A percentile compares a stretch with the other conserved stretches of the same genome.
Conservation (phyloP, 192 early-diverging fungal genomes). For the Podila horticola region DNA sequence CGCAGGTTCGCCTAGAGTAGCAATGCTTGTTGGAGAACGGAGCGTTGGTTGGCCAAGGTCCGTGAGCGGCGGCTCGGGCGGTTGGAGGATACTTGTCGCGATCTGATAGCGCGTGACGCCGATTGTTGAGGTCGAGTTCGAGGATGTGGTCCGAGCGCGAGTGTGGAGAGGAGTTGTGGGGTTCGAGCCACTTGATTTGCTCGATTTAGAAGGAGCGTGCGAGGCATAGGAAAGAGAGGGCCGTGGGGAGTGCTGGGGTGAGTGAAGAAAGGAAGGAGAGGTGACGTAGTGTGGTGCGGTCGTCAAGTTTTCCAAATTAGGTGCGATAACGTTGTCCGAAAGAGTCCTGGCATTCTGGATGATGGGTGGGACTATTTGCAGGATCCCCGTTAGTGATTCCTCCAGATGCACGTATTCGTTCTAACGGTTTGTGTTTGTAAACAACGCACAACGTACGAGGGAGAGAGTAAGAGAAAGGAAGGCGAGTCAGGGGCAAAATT, state of each 20-base stretch:
- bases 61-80: conserved; percentile 25
- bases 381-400: conserved; percentile 38
- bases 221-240: not conserved
- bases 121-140: conserved; percentile 36
- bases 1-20: conserved; percentile 26
- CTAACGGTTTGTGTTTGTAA: conserved; percentile 5
- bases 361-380: conserved; percentile 41
- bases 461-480: not conserved
- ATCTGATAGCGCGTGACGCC: conserved; percentile 45
- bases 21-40: conserved; percentile 11
- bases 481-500: not conserved
- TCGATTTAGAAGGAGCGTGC: conserved; percentile 10
- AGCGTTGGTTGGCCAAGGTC: conserved; percentile 27
- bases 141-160: conserved; percentile 47
- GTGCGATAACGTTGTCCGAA: not conserved
- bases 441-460: too few species aligned
- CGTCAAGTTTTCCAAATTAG: not conserved
- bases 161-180: conserved; percentile 19
- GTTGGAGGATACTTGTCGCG: conserved; percentile 45
- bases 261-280: not conserved
- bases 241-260: not conserved
- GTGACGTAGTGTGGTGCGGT: not conserved
- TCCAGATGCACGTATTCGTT: conserved; percentile 43
- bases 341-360: conserved; percentile 25
- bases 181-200: conserved; percentile 1